Base-by-base conservation (phyloP, 1,284 basidiomycete species). In the Cryptococcus hybrid region DNA sequence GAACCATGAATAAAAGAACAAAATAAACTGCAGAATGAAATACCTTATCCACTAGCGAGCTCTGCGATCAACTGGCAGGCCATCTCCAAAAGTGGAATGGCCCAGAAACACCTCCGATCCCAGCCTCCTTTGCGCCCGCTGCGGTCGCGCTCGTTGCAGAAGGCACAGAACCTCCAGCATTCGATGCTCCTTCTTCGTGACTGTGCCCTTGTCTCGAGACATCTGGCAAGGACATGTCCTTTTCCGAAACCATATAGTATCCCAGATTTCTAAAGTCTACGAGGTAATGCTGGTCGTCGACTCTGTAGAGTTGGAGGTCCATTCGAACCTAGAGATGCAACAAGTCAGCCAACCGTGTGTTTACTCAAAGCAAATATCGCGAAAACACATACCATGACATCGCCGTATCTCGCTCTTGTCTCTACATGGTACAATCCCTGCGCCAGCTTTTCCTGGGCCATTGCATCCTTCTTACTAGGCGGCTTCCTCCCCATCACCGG, bases 231-330 rank as follows among this genome's bases (percentile, higher is more conserved):
- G 49, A 46, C 37, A 43, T 52, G 15, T 59, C 53, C 30, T 58
- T 56, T 36, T 63, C 61, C 4, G 52, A 60, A 84, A 69, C 82
- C 81, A 64, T 68, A 77, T 93, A 93, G 60, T 94, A 91, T 68
- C 91, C 92, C 73, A 97, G 90, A 80, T 98, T 95, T 68, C 96
- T 86, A 80, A 99, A 99, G 74, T 99, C 95, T 61, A 99, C 96
- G 37, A 99, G 84, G 78, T 97, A 99, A 79, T 98, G 98, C 73
- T 88, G 86, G 39, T 88, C 87, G 75, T 99, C 95, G 34, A 98
- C 92, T 81, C 90, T 89, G 76, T 98, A 99, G 47, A 98, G 82
- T 69, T 98, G 93, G 2, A 99, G 83, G 30, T 98, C 96, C 94
- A 98, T 7, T 34, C 95, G 83, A 7, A 93, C 85, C 90, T 93